A percentile compares a stretch with the other conserved stretches of the same genome.
Conservation (phyloP, 2,329 filamentous ascomycete species). For the Botrytis fragariae region DNA sequence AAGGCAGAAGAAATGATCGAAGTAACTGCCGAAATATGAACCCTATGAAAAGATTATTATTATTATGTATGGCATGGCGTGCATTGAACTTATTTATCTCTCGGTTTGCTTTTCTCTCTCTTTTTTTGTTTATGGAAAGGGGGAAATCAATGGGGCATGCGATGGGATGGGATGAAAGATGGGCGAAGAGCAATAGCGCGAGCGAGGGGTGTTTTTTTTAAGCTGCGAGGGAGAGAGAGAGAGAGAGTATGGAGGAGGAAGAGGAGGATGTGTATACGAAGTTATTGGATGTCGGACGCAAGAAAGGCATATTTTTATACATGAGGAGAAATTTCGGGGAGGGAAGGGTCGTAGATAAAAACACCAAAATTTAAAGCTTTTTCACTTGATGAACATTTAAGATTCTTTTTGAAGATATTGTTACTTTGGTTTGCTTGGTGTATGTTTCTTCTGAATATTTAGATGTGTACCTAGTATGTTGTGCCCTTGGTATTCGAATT, state of each 20-base stretch:
- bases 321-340: not conserved
- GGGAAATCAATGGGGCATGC: not conserved
- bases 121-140: not conserved
- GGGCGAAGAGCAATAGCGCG: not conserved
- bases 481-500: not conserved
- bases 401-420: not conserved
- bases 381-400: not conserved
- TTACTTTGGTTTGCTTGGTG: not conserved
- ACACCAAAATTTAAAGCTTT: not conserved
- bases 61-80: not conserved
- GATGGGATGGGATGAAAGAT: not conserved
- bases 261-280: constrained; percentile 24
- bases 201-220: not conserved
- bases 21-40: constrained; percentile 15
- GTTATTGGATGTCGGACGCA: not conserved
- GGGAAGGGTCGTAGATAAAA: constrained; percentile 25
- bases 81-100: not conserved
- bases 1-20: constrained; percentile 22
- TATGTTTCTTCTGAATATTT: not conserved
- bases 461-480: not conserved
- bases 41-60: not conserved
- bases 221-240: not conserved
- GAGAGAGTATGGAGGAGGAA: not conserved
- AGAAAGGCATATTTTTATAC: constrained; percentile 23
- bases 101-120: not conserved